A percentile compares a stretch with the other conserved stretches of the same genome.
These are phyloP conservation scores for Trebouxia sp. DNA, from an alignment of 139 green algal species.

Conservation along the genomic window DNA sequence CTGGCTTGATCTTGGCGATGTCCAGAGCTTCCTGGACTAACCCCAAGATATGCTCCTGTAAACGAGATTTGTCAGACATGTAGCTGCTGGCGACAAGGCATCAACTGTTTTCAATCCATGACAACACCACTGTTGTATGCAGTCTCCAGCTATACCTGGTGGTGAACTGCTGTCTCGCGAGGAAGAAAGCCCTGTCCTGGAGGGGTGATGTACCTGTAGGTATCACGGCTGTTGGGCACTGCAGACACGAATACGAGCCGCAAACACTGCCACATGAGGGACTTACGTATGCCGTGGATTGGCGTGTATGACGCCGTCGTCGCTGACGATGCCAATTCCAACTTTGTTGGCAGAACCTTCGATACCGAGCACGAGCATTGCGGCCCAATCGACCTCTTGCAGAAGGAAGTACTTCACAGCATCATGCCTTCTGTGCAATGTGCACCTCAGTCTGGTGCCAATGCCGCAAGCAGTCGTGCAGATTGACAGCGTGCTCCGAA, in stretches of 20 bases:
- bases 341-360: constrained; percentile 93
- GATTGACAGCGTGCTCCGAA: no score
- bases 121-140: background rate
- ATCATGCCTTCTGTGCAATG: no score
- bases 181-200: constrained; percentile 86
- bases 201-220: constrained; percentile 80
- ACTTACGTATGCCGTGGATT: constrained; percentile 85
- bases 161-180: constrained; percentile 82
- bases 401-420: no score
- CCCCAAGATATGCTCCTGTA: constrained; percentile 54
- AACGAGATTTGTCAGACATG: background rate
- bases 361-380: constrained; percentile 50
- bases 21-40: constrained; percentile 72
- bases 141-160: constrained; percentile 66
- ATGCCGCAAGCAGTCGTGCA: no score
- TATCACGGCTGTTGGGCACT: background rate
- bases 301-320: constrained; percentile 74
- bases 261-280: no score
- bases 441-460: no score
- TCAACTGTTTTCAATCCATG: background rate
- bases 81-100: no score
- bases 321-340: constrained; percentile 79
- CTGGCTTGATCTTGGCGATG: constrained; percentile 55
- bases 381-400: no score
- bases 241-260: background rate